Evolutionary conservation across 345 rosid genomes (phyloP).

Genomic region (Aquilaria malaccensis): DNA sequence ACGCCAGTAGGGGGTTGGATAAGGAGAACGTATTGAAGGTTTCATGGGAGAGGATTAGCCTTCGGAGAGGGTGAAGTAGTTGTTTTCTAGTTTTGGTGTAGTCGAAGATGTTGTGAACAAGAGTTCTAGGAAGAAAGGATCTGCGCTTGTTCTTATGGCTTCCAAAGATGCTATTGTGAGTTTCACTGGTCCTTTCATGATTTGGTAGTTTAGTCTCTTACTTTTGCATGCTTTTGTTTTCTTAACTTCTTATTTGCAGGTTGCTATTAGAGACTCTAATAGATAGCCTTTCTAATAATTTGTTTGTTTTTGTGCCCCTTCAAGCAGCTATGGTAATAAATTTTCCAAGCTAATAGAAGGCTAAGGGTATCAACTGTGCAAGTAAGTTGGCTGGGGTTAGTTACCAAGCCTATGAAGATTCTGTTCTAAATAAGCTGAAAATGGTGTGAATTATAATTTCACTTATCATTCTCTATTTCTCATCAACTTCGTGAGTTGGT

Average conservation of each 20-base stretch:
- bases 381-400: constrained; percentile 65
- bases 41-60: constrained; percentile 70
- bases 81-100: constrained; percentile 66
- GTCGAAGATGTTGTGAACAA: constrained; percentile 76
- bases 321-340: constrained; percentile 35
- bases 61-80: constrained; percentile 48
- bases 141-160: constrained; percentile 78
- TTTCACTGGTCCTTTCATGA: constrained; percentile 1
- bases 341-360: constrained; percentile 25
- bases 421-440: constrained; percentile 52
- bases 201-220: too few relatives aligned
- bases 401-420: constrained; percentile 69
- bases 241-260: constrained; percentile 21
- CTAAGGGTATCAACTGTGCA: constrained; percentile 34
- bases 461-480: neutral
- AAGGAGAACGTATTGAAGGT: constrained; percentile 62
- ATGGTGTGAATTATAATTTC: constrained; percentile 27
- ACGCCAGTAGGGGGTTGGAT: constrained; percentile 7
- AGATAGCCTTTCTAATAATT: constrained; percentile 64
- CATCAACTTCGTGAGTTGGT: neutral
- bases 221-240: too few relatives aligned
- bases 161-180: constrained; percentile 73
- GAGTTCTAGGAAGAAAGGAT: constrained; percentile 63
- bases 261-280: constrained; percentile 54
- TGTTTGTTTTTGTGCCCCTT: constrained; percentile 61